Evolutionary conservation across 2,329 filamentous ascomycete genomes (phyloP).

Genomic region (Trichoderma aggressivum): DNA sequence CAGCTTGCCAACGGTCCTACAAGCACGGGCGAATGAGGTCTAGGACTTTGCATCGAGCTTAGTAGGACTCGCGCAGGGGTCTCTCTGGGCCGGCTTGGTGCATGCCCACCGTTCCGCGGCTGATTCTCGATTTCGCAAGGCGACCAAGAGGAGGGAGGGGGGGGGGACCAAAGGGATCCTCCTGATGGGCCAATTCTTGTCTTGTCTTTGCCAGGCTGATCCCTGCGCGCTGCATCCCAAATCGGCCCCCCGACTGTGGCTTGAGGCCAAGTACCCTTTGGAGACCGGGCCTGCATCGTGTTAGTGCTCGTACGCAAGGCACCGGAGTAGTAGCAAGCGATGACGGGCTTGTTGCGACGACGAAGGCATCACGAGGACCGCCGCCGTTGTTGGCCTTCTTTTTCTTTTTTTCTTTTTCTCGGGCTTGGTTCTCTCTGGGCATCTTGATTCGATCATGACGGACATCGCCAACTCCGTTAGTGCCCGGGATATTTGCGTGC

Average conservation of each 20-base stretch:
- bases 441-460: neutral
- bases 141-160: neutral
- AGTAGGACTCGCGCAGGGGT: constrained; percentile 28
- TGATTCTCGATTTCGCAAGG: constrained; percentile 14
- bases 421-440: neutral
- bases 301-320: neutral
- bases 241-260: constrained; percentile 12
- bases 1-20: constrained; percentile 28
- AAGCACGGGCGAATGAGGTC: constrained; percentile 27
- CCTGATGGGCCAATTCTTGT: constrained; percentile 6
- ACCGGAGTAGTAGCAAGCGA: neutral
- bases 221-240: constrained; percentile 11
- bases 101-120: constrained; percentile 16
- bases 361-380: neutral
- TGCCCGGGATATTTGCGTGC: neutral
- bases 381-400: neutral
- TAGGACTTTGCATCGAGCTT: constrained; percentile 29
- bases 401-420: neutral
- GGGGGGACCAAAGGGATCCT: neutral
- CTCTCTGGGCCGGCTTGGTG: constrained; percentile 8
- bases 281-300: neutral
- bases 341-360: neutral
- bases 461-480: neutral
- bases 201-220: constrained; percentile 8
- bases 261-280: neutral